phyloP scores from a whole-genome alignment of 805 yeast genomes.

The Clavispora carvajalis region DNA sequence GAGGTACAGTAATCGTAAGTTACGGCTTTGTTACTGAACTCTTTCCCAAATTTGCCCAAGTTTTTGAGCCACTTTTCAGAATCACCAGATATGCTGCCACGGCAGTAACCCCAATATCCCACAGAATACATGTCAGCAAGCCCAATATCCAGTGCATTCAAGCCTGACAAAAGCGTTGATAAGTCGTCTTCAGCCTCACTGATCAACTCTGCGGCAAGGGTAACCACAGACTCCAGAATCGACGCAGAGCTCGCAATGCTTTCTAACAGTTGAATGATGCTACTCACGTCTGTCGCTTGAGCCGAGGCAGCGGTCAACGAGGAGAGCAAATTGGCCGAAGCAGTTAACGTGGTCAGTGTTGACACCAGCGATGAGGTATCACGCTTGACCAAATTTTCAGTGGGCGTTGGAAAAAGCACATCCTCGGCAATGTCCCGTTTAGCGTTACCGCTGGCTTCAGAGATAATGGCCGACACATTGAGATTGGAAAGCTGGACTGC shows the following conservation, averaged over 20 bases:
- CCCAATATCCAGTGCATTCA: slow-evolving; percentile 30
- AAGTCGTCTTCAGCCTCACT: slow-evolving; percentile 16
- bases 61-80: slow-evolving; percentile 1
- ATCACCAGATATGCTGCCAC: slow-evolving; percentile 19
- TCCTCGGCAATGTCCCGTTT: background rate
- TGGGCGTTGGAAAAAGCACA: background rate
- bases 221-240: slow-evolving; percentile 11
- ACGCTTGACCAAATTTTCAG: background rate
- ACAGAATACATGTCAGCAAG: slow-evolving; percentile 36
- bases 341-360: background rate
- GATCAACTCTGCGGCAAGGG: slow-evolving; percentile 9
- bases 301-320: background rate
- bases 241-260: slow-evolving; percentile 11
- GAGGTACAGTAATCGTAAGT: slow-evolving; percentile 47
- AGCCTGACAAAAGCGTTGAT: slow-evolving; percentile 4
- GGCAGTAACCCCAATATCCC: slow-evolving; percentile 42
- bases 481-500: slow-evolving; percentile 31
- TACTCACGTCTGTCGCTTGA: background rate
- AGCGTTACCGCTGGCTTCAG: slow-evolving; percentile 6
- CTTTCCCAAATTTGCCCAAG: slow-evolving; percentile 12
- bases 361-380: background rate
- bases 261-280: background rate
- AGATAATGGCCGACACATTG: slow-evolving; percentile 26
- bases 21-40: slow-evolving; percentile 25
- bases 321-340: background rate